Base-by-base conservation (phyloP, 768 basidiomycete species). In the Rhodotorula taiwanensis region DNA sequence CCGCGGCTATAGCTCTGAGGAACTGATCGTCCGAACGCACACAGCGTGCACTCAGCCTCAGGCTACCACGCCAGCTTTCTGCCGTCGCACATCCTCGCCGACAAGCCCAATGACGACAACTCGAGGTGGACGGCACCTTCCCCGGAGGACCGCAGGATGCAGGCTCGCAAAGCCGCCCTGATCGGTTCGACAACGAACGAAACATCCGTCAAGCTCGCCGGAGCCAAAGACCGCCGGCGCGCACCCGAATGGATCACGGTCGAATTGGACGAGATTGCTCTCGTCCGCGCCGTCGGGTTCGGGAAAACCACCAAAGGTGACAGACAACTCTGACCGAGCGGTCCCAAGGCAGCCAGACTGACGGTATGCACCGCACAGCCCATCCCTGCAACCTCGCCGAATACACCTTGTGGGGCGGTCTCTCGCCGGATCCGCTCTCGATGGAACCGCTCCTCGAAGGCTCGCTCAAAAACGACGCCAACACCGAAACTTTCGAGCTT, bases 351-450 rank as follows among this genome's bases (percentile, higher is more conserved):
- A 7, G 16, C 18, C 2, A 7, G 6, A 20, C 55, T 25, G 11
- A n/a, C 30, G 3, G n/a, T 10, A 8, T 4, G 3, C 4, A 4
- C 5, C 44, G 16, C 36, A 27, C 50, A 68, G 66, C 62, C 9
- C 72, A 73, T 47, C 70, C 72, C 4, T 73, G 72, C 64, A 73
- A 70, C 52, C 59, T 71, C 33, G 27, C 51, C 23, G 58, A 64
- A 23, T 69, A 66, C 55, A 60, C 67, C 13, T 42, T 73, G 34
- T 70, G 42, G 30, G 72, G 66, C 41, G 72, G 72, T 1, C 55
- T 68, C 25, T 43, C 60, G 6, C 58, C 70, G 14, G 53, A 69
- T 31, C 47, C 54, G n/a, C 42, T 56, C 16, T 42, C 52, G 27
- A 73, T 73, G 72, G 61, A 64, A 13, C 54, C 53, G 14, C 53